Base-by-base conservation (phyloP, 257 asterid species). In the Phtheirospermum japonicum region DNA sequence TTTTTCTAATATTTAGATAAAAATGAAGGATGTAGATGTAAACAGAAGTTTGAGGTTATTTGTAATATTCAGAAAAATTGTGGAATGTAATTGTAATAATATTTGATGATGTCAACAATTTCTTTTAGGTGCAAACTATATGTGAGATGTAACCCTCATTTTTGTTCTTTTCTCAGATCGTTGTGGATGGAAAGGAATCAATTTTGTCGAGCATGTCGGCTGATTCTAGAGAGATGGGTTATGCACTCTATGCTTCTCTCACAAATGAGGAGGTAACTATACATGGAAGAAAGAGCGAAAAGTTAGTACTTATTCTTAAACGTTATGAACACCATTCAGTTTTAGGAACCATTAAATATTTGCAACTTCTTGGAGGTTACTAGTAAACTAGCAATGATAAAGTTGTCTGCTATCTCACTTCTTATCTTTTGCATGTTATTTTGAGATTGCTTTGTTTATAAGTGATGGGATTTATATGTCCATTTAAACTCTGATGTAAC, bases 311-410 rank as follows among this genome's bases (percentile, higher is more conserved):
- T n/a, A n/a, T n/a, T n/a, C n/a, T n/a, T n/a, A n/a, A n/a, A n/a
- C n/a, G n/a, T n/a, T n/a, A n/a, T n/a, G n/a, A n/a, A n/a, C n/a
- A n/a, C n/a, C n/a, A n/a, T n/a, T n/a, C n/a, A n/a, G n/a, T n/a
- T n/a, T n/a, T n/a, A n/a, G 99, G 99, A 72, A 71, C 75, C 59
- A 78, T 93, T 69, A 83, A 73, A 57, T 97, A 93, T 60, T 64
- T 87, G 79, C 97, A 89, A 75, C 78, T 93, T 67, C 95, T 93
- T 31, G 83, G 91, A 77, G 99, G 99, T 49, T 80, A 90, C 60
- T 87, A 80, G 80, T 95, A 87, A 82, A 87, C 95, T 17, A 89
- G 91, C 81, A 93, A 89, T 87, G 99, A 97, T 89, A 67, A 71
- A 33, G 26, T 66, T 55, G 5, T 62, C 36, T 23, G 32, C 39